These are phyloP conservation scores for Rhizoclosmatium sp. DNA, from an alignment of 192 early-diverging fungal species.

Conservation along the genomic window DNA sequence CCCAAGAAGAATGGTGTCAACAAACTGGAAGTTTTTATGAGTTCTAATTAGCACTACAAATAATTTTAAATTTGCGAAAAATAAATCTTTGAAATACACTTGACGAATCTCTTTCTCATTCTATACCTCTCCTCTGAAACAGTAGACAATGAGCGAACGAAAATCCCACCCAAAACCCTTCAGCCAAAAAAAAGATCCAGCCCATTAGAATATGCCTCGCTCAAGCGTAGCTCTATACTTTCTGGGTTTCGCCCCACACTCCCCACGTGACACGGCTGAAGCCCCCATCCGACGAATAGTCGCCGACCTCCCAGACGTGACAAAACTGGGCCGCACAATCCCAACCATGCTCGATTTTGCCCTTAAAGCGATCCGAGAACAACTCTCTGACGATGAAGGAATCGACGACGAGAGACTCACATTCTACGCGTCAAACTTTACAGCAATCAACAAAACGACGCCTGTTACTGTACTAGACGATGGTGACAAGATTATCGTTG, in stretches of 20 bases:
- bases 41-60: too few species aligned
- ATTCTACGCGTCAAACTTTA: slow-evolving; percentile 31
- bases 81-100: too few species aligned
- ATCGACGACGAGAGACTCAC: slow-evolving; percentile 21
- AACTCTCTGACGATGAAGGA: slow-evolving; percentile 27
- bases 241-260: slow-evolving; percentile 25
- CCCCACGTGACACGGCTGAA: slow-evolving; percentile 16
- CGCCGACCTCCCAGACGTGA: slow-evolving; percentile 25
- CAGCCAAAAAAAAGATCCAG: neutral
- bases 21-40: too few species aligned
- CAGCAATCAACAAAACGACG: slow-evolving; percentile 24
- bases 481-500: slow-evolving; percentile 35
- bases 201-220: slow-evolving; percentile 11
- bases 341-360: slow-evolving; percentile 28
- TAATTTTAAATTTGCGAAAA: too few species aligned
- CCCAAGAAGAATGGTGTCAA: too few species aligned
- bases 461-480: slow-evolving; percentile 29
- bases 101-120: too few species aligned
- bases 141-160: too few species aligned
- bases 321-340: slow-evolving; percentile 31
- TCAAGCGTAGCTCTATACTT: slow-evolving; percentile 33
- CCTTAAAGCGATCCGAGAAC: slow-evolving; percentile 9
- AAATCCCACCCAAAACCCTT: too few species aligned
- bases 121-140: too few species aligned
- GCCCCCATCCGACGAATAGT: slow-evolving; percentile 30